Conservation (phyloP, 768 basidiomycete genomes). For the Lactarius tabidus region DNA sequence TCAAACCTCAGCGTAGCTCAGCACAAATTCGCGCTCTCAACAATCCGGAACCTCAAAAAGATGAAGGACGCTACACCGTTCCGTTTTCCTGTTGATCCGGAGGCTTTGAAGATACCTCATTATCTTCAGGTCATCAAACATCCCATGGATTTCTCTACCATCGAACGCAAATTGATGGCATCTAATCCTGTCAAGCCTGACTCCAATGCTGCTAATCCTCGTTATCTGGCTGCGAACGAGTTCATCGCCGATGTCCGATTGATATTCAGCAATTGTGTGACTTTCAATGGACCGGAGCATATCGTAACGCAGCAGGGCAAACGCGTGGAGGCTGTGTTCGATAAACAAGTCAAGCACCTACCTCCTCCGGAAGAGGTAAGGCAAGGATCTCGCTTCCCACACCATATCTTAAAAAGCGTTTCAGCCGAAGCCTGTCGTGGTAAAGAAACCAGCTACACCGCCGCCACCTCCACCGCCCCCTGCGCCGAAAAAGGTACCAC, state of each 20-base stretch:
- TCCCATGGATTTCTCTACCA: slow-evolving; percentile 93
- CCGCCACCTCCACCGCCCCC: slow-evolving; percentile 40
- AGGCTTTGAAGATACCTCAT: slow-evolving; percentile 81
- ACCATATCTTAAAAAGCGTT: slow-evolving; percentile 25
- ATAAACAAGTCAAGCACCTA: slow-evolving; percentile 82
- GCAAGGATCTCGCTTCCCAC: slow-evolving; percentile 8
- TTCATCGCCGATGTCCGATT: slow-evolving; percentile 82
- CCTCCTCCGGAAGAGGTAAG: slow-evolving; percentile 75
- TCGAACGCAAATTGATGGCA: slow-evolving; percentile 80
- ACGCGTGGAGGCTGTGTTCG: slow-evolving; percentile 77
- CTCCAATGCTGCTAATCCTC: slow-evolving; percentile 62
- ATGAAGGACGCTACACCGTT: slow-evolving; percentile 81
- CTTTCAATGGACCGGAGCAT: slow-evolving; percentile 94
- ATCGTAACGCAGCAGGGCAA: slow-evolving; percentile 74
- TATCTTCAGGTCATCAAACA: slow-evolving; percentile 82
- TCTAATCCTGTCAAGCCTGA: slow-evolving; percentile 81
- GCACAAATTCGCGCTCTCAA: slow-evolving; percentile 72
- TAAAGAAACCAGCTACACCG: slow-evolving; percentile 40
- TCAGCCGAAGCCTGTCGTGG: slow-evolving; percentile 41
- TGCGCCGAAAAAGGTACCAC: slow-evolving; percentile 44
- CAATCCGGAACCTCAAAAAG: slow-evolving; percentile 81
- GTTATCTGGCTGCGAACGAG: slow-evolving; percentile 72
- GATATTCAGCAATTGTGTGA: slow-evolving; percentile 82
- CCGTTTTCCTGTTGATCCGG: slow-evolving; percentile 80
- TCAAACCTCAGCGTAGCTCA: slow-evolving; percentile 63